Evolutionary conservation across 73 alveolate species (phyloP), one percentile per base, ranked within the genome.

Genomic region (Tetrahymena malaccensis): DNA sequence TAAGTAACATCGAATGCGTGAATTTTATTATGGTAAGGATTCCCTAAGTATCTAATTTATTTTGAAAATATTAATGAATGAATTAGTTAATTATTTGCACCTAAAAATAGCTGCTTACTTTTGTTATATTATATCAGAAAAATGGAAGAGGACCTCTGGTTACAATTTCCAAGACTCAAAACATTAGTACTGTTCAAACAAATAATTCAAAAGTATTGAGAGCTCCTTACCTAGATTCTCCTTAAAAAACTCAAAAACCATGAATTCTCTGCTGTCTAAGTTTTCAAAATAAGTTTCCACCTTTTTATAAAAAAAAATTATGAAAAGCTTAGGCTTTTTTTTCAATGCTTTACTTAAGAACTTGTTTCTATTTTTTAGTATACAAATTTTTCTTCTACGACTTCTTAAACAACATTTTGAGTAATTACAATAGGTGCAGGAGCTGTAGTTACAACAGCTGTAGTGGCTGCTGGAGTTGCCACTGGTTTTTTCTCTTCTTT

Each of bases 1-100:
- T 70, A 11, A 35, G 98, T 96, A 9, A 98, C 98, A 97, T 97
- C 99, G 34, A 97, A 93, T 16, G 99, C 99, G 96, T 97, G 98
- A 22, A 95, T 93, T 43, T 83, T 55, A 50, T 97, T 97, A 56
- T 97, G 99, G 50, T 97, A 97, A 1, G 97, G 97, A 85, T 97
- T 97, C 1, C n/a, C 93, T 25, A 55, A 37, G 83, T 97, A 96
- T 37, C 93, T 83, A 35, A 84, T 27, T 25, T 94, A 85, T 1
- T 34, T 21, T 8, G 10, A 85, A 34, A 84, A 34, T 93, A 84
- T 94, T 83, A 33, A 55, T 55, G 9, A 13, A n/a, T 6, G 89
- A 58, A 9, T 43, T 4, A 4, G 2, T 21, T 57, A n/a, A 13
- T n/a, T 70, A 0, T 25, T 1, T 70, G 89, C 25, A 0, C 83